Percentiles rank a stretch among this genome's conserved stretches.
These are phyloP conservation scores for Calonectria ilicicola DNA, from an alignment of 2,329 filamentous ascomycete species.

Conservation along the genomic window DNA sequence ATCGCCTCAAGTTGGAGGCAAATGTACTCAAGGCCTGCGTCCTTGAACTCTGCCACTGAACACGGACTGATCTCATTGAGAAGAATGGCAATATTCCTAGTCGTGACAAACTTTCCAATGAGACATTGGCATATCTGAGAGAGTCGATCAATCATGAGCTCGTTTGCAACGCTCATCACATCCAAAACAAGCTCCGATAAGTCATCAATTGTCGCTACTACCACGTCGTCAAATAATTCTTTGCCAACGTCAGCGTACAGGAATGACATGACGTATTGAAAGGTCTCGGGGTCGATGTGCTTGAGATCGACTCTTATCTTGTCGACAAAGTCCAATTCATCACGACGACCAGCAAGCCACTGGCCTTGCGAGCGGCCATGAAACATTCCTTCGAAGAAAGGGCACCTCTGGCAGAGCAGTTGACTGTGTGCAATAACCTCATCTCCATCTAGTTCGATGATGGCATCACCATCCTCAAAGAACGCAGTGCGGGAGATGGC, in stretches of 20 bases:
- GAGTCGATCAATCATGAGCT: conserved; percentile 93
- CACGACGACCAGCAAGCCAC: conserved; percentile 83
- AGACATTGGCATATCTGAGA: conserved; percentile 90
- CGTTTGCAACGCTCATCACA: conserved; percentile 89
- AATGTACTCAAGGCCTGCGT: conserved; percentile 89
- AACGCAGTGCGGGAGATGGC: conserved; percentile 78
- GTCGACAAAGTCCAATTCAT: conserved; percentile 48
- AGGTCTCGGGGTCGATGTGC: conserved; percentile 80
- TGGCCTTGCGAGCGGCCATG: conserved; percentile 85
- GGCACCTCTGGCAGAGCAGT: conserved; percentile 84
- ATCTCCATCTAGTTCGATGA: conserved; percentile 82
- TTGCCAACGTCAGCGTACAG: conserved; percentile 86
- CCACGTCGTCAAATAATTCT: conserved; percentile 84
- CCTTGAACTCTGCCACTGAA: conserved; percentile 86
- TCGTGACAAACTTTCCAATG: conserved; percentile 86
- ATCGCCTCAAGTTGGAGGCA: conserved; percentile 92
- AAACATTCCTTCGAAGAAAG: conserved; percentile 93
- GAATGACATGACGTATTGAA: conserved; percentile 82
- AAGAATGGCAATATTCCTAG: conserved; percentile 85
- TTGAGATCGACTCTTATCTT: conserved; percentile 81
- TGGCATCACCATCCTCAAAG: conserved; percentile 82
- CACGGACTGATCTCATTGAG: conserved; percentile 89
- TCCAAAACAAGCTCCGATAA: conserved; percentile 92
- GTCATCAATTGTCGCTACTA: conserved; percentile 79
- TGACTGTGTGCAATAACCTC: conserved; percentile 81